These are phyloP conservation scores for Auricularia cornea DNA, from an alignment of 768 basidiomycete species.

Conservation along the genomic window DNA sequence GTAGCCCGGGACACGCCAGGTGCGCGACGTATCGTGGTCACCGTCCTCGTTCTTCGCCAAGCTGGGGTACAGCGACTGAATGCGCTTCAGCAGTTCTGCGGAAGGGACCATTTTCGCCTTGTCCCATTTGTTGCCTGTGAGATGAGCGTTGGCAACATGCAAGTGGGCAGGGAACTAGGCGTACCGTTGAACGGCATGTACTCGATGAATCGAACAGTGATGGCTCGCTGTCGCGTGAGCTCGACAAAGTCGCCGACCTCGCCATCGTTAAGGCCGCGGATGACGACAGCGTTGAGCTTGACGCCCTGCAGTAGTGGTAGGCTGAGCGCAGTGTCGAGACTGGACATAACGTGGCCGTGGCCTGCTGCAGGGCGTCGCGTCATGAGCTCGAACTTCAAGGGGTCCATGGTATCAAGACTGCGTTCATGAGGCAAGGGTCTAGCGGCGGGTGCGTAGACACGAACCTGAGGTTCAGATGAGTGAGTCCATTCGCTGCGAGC, in stretches of 20 bases:
- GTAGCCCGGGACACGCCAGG: slow-evolving; percentile 66
- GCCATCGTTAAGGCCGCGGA: slow-evolving; percentile 73
- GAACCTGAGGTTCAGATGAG: slow-evolving; percentile 55
- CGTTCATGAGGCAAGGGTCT: neutral
- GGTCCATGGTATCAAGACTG: slow-evolving; percentile 79
- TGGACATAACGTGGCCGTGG: slow-evolving; percentile 63
- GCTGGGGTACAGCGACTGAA: slow-evolving; percentile 40
- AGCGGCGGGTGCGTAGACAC: slow-evolving; percentile 16
- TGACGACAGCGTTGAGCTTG: slow-evolving; percentile 79
- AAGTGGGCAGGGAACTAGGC: slow-evolving; percentile 6
- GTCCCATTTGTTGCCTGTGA: slow-evolving; percentile 77
- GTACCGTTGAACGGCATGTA: slow-evolving; percentile 90
- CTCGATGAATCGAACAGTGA: slow-evolving; percentile 83
- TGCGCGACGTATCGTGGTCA: slow-evolving; percentile 72
- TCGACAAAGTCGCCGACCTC: slow-evolving; percentile 75
- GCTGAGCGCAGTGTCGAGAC: slow-evolving; percentile 54
- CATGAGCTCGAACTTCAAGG: slow-evolving; percentile 82
- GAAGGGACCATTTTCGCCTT: slow-evolving; percentile 76
- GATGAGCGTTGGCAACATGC: slow-evolving; percentile 1
- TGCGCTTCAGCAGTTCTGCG: slow-evolving; percentile 45
- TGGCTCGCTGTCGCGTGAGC: slow-evolving; percentile 51
- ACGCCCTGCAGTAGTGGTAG: slow-evolving; percentile 45
- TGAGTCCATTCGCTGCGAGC: slow-evolving; percentile 62
- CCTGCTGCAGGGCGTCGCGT: slow-evolving; percentile 57
- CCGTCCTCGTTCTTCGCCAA: slow-evolving; percentile 56